These are phyloP conservation scores for Adansonia rubrostipa DNA, from an alignment of 441 rosid species.

Conservation along the genomic window DNA sequence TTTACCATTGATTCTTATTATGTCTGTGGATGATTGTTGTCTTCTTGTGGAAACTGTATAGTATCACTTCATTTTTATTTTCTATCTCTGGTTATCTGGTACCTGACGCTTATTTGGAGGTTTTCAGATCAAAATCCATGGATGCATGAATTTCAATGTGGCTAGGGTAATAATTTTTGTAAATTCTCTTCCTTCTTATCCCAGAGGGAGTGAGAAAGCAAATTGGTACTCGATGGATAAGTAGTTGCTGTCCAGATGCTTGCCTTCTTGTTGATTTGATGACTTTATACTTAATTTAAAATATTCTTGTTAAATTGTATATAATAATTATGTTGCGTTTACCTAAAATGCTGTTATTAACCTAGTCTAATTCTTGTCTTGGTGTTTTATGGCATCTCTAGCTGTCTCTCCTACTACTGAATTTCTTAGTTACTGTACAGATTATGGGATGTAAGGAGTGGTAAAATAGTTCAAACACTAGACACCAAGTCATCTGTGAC, in stretches of 20 bases:
- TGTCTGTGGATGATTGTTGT: not conserved
- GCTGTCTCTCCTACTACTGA: not conserved
- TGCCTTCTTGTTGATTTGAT: not conserved
- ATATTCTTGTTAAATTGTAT: not conserved
- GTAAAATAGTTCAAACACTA: slow-evolving; percentile 74
- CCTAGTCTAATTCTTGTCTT: not conserved
- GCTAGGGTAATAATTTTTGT: not conserved
- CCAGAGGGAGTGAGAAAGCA: too few species aligned
- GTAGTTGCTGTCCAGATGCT: not conserved
- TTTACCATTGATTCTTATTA: not conserved
- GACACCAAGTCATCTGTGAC: slow-evolving; percentile 86
- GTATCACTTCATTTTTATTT: not conserved
- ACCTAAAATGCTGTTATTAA: not conserved
- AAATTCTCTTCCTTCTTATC: not conserved
- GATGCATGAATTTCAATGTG: slow-evolving; percentile 11
- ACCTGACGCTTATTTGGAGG: not conserved
- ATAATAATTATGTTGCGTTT: not conserved
- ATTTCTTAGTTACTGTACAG: slow-evolving; percentile 38
- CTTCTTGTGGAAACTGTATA: not conserved
- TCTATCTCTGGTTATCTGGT: not conserved
- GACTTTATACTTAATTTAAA: not conserved
- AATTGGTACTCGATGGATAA: not conserved
- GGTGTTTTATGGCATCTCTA: not conserved
- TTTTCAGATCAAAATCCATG: not conserved
- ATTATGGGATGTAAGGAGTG: slow-evolving; percentile 89